These are phyloP conservation scores for Gentiana dahurica DNA, from an alignment of 257 asterid genomes.

Conservation along the genomic window DNA sequence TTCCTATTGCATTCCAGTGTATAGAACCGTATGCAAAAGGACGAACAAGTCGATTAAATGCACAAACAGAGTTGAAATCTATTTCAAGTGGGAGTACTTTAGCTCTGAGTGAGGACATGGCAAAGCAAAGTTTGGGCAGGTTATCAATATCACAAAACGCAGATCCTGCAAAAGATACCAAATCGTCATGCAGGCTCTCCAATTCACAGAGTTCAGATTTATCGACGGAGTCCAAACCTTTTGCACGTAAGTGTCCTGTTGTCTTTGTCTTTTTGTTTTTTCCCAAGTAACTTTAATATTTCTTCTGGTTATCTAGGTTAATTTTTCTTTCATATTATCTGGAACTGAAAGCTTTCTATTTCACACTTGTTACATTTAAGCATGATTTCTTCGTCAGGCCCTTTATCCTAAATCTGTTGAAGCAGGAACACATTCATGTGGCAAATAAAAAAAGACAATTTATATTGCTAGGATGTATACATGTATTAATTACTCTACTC, in stretches of 20 bases:
- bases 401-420: too few relatives aligned
- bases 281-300: not conserved
- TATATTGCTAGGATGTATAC: too few relatives aligned
- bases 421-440: too few relatives aligned
- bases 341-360: too few relatives aligned
- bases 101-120: constrained; percentile 41
- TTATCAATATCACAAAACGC: constrained; percentile 61
- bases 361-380: too few relatives aligned
- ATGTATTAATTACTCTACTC: too few relatives aligned
- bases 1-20: constrained; percentile 45
- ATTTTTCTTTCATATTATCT: too few relatives aligned
- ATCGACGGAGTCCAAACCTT: constrained; percentile 62
- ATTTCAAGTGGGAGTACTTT: constrained; percentile 50
- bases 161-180: constrained; percentile 67
- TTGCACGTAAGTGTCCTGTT: constrained; percentile 42
- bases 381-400: too few relatives aligned
- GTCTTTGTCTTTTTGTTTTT: constrained; percentile 3
- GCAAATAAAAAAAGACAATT: too few relatives aligned
- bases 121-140: constrained; percentile 59
- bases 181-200: constrained; percentile 55
- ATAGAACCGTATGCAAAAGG: constrained; percentile 81
- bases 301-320: too few relatives aligned
- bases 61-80: constrained; percentile 48
- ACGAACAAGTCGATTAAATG: constrained; percentile 41
- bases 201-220: constrained; percentile 56